Evolutionary conservation across 495 filamentous ascomycete species (phyloP).

Genomic region (Wilcoxina mikolae): DNA sequence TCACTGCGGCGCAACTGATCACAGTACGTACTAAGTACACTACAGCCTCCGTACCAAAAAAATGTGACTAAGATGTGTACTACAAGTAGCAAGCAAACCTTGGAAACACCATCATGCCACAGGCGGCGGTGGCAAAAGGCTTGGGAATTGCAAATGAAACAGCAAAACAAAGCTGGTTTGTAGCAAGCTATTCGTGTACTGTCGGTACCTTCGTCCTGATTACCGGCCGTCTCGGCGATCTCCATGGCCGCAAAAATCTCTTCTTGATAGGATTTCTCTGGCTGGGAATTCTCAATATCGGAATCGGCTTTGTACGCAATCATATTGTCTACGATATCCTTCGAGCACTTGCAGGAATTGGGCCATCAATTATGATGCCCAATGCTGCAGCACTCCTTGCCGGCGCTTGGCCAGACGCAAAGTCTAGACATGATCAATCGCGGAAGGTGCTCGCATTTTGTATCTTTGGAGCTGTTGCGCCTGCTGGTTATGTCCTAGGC

Average conservation of each 20-base stretch:
- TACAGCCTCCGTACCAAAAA: not conserved
- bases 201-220: conserved; percentile 52
- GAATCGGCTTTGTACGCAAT: conserved; percentile 36
- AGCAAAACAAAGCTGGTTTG: conserved; percentile 29
- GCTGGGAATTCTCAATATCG: conserved; percentile 43
- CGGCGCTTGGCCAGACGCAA: conserved; percentile 33
- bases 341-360: conserved; percentile 47
- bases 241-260: conserved; percentile 47
- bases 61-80: not conserved
- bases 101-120: conserved; percentile 21
- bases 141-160: conserved; percentile 11
- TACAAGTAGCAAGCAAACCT: conserved; percentile 19
- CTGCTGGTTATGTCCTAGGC: conserved; percentile 40
- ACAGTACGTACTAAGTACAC: conserved; percentile 12
- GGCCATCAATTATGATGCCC: conserved; percentile 45
- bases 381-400: conserved; percentile 52
- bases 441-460: conserved; percentile 51
- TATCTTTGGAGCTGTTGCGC: conserved; percentile 48
- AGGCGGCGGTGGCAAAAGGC: conserved; percentile 15
- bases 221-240: conserved; percentile 48
- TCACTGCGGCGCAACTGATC: conserved; percentile 23
- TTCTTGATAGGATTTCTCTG: conserved; percentile 48
- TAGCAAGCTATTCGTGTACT: conserved; percentile 33
- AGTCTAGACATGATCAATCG: conserved; percentile 12
- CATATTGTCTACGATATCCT: conserved; percentile 43